Percentiles rank a stretch among this genome's conserved stretches.
Evolutionary conservation across 805 yeast genomes (phyloP).

Genomic region (Cyberlindnera xishuangbannaensis): DNA sequence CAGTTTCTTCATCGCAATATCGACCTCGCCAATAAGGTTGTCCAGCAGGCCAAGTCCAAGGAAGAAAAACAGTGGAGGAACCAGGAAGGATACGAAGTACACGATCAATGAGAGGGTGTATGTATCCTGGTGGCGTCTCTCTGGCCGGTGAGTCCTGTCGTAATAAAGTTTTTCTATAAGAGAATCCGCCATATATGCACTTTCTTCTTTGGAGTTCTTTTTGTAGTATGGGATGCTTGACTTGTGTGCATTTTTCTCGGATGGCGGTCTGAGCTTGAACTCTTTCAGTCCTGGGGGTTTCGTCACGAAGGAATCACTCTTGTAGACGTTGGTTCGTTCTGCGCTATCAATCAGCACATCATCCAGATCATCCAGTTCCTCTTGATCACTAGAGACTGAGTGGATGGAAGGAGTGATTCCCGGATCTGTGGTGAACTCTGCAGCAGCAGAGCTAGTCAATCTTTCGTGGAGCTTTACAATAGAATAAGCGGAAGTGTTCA

Average conservation of each 20-base stretch:
- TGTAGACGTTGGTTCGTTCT: constrained; percentile 4
- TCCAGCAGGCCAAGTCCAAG: constrained; percentile 24
- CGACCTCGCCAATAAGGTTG: constrained; percentile 9
- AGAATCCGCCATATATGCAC: constrained; percentile 4
- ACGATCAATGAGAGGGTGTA: constrained; percentile 1
- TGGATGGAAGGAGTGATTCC: constrained; percentile 15
- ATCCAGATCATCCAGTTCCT: constrained; percentile 1
- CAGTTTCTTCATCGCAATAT: constrained; percentile 10
- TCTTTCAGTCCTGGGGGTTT: constrained; percentile 8
- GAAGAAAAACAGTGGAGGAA: constrained; percentile 27
- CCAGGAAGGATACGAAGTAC: constrained; percentile 17
- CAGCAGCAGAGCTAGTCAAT: too few species aligned
- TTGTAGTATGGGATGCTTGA: constrained; percentile 1
- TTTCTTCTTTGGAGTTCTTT: constrained; percentile 1
- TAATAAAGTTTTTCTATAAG: constrained; percentile 18
- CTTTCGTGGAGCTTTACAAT: too few species aligned
- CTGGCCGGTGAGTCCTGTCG: constrained; percentile 11
- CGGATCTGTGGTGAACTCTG: too few species aligned
- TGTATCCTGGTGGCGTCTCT: constrained; percentile 5
- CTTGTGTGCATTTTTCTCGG: not conserved
- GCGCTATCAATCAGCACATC: constrained; percentile 9
- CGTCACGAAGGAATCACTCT: constrained; percentile 5
- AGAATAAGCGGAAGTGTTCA: too few species aligned
- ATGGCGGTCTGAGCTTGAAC: constrained; percentile 9
- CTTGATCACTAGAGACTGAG: constrained; percentile 11